Evolutionary conservation across 2,329 filamentous ascomycete genomes (phyloP), one percentile per base, ranked within the genome.

Genomic region (Venturia asperata): DNA sequence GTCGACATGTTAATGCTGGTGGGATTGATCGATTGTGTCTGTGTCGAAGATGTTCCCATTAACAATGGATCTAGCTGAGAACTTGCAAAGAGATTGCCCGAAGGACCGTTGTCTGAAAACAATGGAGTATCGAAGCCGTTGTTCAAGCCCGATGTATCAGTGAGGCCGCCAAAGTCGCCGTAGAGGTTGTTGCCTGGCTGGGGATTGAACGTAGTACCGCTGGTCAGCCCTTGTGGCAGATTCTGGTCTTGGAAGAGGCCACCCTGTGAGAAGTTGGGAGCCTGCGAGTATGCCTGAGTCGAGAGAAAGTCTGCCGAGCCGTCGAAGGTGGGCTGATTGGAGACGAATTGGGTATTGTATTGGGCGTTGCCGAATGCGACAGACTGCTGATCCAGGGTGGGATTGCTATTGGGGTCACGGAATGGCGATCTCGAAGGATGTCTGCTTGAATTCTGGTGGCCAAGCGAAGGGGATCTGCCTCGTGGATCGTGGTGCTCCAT

Each of bases 1-100:
- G 80, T 77, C 68, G 80, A 74, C 80, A 84, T 84, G 70, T 80
- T 76, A 19, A 81, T 75, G 67, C 77, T 77, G 49, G 76, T 74
- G 47, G 77, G 78, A 68, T 81, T 77, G 68, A 81, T 72, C 15
- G 77, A 77, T 64, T 78, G 74, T 65, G 76, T 76, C 68, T 76
- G 74, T 65, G 74, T 69, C 42, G 27, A 43, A 34, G 64, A 45
- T 37, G 30, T 37, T 30, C 34, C 42, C 24, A 63, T n/a, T 13
- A 66, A 41, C 21, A 45, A 17, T 17, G 64, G 68, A 74, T 66
- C 64, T 9, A 66, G 39, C 21, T 37, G 39, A 34, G 27, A 24
- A 24, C 61, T 24, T 17, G 37, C 41, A 24, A 43, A 63, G 43
- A 37, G 21, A 30, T 34, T 19, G 19, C n/a, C n/a, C n/a, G 65